Evolutionary conservation across 768 basidiomycete genomes (phyloP).

Genomic region (Pleurotus salmoneostramineus): DNA sequence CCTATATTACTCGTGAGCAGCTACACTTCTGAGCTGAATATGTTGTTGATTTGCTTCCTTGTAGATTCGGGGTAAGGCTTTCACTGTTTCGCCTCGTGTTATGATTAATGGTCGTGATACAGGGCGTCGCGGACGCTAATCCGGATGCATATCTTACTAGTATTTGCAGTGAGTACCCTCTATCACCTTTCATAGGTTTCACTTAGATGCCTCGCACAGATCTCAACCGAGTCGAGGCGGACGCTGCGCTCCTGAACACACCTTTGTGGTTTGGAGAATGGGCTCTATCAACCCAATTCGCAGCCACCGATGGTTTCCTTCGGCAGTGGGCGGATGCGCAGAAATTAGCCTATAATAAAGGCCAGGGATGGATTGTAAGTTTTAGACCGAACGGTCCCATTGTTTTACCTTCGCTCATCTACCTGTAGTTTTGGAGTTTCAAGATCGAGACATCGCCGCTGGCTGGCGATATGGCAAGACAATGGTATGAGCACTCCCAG

Average conservation of each 20-base stretch:
- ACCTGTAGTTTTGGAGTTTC: constrained; percentile 65
- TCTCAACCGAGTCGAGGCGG: constrained; percentile 48
- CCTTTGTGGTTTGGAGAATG: constrained; percentile 60
- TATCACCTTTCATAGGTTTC: background rate
- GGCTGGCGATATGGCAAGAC: constrained; percentile 50
- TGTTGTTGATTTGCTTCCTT: constrained; percentile 5
- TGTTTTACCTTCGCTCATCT: background rate
- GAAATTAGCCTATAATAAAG: constrained; percentile 49
- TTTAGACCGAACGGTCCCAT: background rate
- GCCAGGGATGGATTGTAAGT: constrained; percentile 56
- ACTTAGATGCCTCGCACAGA: constrained; percentile 32
- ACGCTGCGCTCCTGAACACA: constrained; percentile 37
- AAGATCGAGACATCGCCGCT: constrained; percentile 55
- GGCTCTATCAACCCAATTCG: constrained; percentile 53
- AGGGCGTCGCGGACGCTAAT: constrained; percentile 71
- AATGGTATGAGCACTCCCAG: constrained; percentile 48
- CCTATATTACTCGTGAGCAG: constrained; percentile 65
- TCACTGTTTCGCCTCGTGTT: constrained; percentile 2
- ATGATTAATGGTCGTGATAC: constrained; percentile 5
- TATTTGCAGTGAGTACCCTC: constrained; percentile 60
- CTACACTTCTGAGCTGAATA: background rate
- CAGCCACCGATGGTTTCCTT: constrained; percentile 49
- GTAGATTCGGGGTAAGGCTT: constrained; percentile 53
- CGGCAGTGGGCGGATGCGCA: constrained; percentile 60
- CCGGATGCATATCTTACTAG: constrained; percentile 60